Base-by-base conservation (phyloP, 495 filamentous ascomycete species). In the Hypoxylon intermedium region DNA sequence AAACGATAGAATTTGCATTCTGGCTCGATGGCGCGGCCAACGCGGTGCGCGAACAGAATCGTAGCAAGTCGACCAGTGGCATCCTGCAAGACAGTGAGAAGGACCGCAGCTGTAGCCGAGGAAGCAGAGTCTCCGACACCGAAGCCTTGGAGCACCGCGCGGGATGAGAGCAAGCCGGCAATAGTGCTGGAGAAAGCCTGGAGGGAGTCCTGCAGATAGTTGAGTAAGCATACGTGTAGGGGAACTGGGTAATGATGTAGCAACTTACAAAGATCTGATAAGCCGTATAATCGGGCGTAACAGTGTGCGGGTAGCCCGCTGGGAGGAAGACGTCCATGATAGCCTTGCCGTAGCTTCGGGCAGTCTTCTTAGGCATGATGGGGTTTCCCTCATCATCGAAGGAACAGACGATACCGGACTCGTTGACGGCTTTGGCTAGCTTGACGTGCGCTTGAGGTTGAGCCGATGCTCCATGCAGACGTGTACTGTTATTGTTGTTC, bases 131-230 rank as follows among this genome's bases (percentile, higher is more conserved):
- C 90, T 57, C 94, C 94, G 21, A 98, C 93, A 16, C 94, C 94
- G 40, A 97, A 68, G 82, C 92, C 93, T 85, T 96, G 85, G 34
- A 98, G 82, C 2, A 97, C 91, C 1, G 94, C 94, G 62, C 94
- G 82, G 42, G 89, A 94, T 36, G 91, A 89, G 28, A 98, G 77
- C 6, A 98, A 79, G 2, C 92, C 89, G 3, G 92, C 91, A 60
- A 98, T 96, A 43, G 92, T 94, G 68, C 90, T 94, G 49, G 90
- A 90, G 75, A 98, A 98, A 26, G 94, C 94, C 75, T 97, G 94
- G 5, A 98, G 81, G 0, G 93, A 97, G 79, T 98, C 94, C 68
- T 71, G 24, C 1, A 40, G n/a, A n/a, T n/a, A n/a, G n/a, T 13
- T 9, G 13, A 47, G 40, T 34, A 41, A 47, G 15, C 41, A 38